phyloP scores from a whole-genome alignment of 2,329 filamentous ascomycete genomes.

The Calonectria honghensis region DNA sequence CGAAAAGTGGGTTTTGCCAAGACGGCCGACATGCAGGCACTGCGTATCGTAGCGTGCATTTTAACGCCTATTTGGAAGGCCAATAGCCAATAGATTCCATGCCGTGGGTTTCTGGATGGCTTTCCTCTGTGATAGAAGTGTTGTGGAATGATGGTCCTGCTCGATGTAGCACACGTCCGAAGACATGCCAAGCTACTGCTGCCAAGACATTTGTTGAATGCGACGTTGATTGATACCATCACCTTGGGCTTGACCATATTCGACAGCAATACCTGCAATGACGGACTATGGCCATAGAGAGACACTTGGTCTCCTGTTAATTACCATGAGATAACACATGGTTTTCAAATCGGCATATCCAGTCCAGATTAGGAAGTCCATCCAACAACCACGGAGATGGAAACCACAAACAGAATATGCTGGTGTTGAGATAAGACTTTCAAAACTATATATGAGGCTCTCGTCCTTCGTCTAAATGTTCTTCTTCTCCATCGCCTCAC shows the following conservation, averaged over 20 bases:
- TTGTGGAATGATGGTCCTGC: background rate
- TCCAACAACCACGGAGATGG: background rate
- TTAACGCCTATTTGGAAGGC: background rate
- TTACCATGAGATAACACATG: background rate
- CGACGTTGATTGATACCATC: background rate
- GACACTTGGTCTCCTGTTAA: background rate
- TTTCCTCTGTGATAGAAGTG: background rate
- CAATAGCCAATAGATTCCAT: background rate
- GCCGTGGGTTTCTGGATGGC: too few species aligned
- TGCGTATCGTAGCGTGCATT: background rate
- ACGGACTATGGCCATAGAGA: background rate
- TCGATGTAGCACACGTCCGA: slow-evolving; percentile 11
- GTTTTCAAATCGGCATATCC: background rate
- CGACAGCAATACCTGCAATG: background rate
- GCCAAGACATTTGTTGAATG: background rate
- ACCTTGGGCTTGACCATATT: background rate
- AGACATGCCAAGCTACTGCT: background rate
- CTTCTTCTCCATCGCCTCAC: background rate
- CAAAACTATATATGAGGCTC: background rate
- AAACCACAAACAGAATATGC: background rate
- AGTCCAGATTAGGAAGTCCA: background rate
- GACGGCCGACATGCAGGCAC: slow-evolving; percentile 7
- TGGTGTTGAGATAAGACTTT: background rate
- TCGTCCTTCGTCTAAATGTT: background rate
- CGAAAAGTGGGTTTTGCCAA: slow-evolving; percentile 10